A percentile compares a stretch with the other conserved stretches of the same genome.
phyloP scores from a whole-genome alignment of 2,329 filamentous ascomycete species.

The Hymenotorrendiella dingleyae region DNA sequence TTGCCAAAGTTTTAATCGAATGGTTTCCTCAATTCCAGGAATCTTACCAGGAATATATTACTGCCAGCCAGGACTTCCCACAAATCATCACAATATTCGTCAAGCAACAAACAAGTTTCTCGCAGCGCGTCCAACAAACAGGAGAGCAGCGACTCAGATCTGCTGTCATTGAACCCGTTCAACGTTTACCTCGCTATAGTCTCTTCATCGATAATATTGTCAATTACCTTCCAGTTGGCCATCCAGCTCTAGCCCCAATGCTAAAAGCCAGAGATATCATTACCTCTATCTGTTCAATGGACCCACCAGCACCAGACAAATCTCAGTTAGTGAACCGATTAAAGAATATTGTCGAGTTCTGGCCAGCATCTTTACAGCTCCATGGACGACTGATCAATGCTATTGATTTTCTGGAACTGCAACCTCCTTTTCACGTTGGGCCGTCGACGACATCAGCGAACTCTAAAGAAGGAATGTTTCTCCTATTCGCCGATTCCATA shows the following conservation, averaged over 20 bases:
- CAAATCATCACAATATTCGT: constrained; percentile 74
- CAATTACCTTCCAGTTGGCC: constrained; percentile 74
- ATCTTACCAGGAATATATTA: constrained; percentile 90
- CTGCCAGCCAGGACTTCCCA: constrained; percentile 80
- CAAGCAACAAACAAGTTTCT: constrained; percentile 76
- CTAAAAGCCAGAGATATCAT: constrained; percentile 89
- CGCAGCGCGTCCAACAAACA: constrained; percentile 70
- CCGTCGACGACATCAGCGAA: constrained; percentile 7
- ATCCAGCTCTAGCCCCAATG: constrained; percentile 77
- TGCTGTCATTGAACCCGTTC: constrained; percentile 90
- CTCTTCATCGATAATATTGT: constrained; percentile 95
- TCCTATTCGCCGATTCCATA: constrained; percentile 79
- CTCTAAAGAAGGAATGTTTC: constrained; percentile 60
- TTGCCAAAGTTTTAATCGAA: constrained; percentile 76
- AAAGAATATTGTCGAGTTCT: constrained; percentile 69
- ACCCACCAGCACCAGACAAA: constrained; percentile 65
- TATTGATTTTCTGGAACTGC: constrained; percentile 71
- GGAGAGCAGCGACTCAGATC: constrained; percentile 90
- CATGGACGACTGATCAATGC: constrained; percentile 75
- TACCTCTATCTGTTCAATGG: constrained; percentile 92
- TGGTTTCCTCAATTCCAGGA: constrained; percentile 92
- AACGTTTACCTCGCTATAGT: constrained; percentile 89
- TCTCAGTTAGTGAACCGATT: constrained; percentile 69
- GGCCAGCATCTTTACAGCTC: constrained; percentile 67
- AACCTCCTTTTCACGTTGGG: constrained; percentile 59